These are phyloP conservation scores for Epichloe gansuensis DNA, from an alignment of 2,329 filamentous ascomycete genomes.

Conservation along the genomic window DNA sequence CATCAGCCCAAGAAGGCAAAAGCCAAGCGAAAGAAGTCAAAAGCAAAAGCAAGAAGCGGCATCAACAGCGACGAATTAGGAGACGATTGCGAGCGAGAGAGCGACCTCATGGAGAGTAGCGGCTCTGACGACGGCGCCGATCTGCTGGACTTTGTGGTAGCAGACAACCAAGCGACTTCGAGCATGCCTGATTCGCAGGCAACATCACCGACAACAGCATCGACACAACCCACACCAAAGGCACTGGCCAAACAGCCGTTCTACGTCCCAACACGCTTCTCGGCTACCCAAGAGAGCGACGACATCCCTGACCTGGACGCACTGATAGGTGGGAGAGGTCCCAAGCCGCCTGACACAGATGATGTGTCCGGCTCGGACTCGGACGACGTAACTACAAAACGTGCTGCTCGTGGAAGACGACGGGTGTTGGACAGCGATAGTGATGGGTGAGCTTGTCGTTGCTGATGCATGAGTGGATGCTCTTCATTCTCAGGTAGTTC, in stretches of 20 bases:
- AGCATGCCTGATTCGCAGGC: conserved; percentile 22
- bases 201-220: conserved; percentile 15
- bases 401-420: conserved; percentile 16
- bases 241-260: conserved; percentile 18
- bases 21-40: conserved; percentile 12
- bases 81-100: conserved; percentile 39
- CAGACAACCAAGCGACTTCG: conserved; percentile 30
- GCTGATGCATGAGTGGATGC: neutral
- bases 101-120: conserved; percentile 33
- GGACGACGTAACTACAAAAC: conserved; percentile 10
- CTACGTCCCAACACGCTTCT: conserved; percentile 26
- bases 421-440: conserved; percentile 20
- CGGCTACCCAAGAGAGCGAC: conserved; percentile 29
- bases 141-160: conserved; percentile 45
- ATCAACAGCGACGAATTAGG: conserved; percentile 36
- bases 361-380: conserved; percentile 10
- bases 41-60: conserved; percentile 13
- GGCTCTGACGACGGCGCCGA: conserved; percentile 38
- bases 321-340: conserved; percentile 10
- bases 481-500: no score
- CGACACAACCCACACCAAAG: conserved; percentile 10
- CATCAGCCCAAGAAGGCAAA: conserved; percentile 12
- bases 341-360: neutral
- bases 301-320: conserved; percentile 24
- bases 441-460: conserved; percentile 10